Evolutionary conservation across 208 protist genomes (phyloP).

Genomic region (Trypanosomatidae sp.): DNA sequence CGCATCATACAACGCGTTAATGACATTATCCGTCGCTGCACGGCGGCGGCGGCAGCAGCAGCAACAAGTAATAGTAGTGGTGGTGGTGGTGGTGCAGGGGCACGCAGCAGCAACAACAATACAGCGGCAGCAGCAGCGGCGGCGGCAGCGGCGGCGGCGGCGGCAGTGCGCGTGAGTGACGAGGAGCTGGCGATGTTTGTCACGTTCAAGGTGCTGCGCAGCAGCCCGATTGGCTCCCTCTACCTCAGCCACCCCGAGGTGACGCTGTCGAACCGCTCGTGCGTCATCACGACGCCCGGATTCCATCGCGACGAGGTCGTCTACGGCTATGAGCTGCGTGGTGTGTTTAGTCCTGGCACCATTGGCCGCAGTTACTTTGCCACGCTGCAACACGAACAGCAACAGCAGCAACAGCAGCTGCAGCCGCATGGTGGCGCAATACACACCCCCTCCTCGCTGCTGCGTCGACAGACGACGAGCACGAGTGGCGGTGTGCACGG

Average conservation of each 20-base stretch:
- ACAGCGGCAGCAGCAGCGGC: constrained; percentile 7
- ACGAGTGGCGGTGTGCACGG: not conserved
- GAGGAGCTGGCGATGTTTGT: constrained; percentile 29
- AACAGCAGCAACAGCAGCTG: not conserved
- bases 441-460: not conserved
- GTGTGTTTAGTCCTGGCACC: constrained; percentile 39
- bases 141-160: constrained; percentile 1
- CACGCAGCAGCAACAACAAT: not conserved
- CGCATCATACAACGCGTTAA: constrained; percentile 18
- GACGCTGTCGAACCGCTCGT: constrained; percentile 57
- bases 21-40: constrained; percentile 28
- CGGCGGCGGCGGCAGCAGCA: not conserved
- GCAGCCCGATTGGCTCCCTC: constrained; percentile 26
- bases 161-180: not conserved
- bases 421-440: not conserved
- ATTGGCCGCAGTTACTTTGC: constrained; percentile 58
- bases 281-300: constrained; percentile 46
- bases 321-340: constrained; percentile 26
- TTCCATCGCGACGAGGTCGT: constrained; percentile 42
- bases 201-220: constrained; percentile 24
- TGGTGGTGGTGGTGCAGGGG: too few relatives aligned
- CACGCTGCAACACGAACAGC: constrained; percentile 1
- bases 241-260: constrained; percentile 64
- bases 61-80: not conserved
- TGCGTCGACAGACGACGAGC: constrained; percentile 3